Evolutionary conservation across 805 yeast genomes (phyloP), one percentile per base, ranked within the genome.

Genomic region (Danielozyma ontarioensis): DNA sequence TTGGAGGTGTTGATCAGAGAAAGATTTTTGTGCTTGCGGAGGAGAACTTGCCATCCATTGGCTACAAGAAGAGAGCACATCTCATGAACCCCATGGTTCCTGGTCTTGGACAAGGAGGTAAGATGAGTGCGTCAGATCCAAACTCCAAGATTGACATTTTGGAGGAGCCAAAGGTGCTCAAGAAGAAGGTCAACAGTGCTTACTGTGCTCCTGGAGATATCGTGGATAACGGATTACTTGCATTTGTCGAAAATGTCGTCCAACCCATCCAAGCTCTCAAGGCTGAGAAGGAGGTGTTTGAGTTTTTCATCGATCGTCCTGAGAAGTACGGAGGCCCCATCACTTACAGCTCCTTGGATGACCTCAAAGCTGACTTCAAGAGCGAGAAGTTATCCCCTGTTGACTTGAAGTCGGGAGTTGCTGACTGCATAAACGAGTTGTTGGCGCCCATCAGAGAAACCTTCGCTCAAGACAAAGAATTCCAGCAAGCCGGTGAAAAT

Each of bases 51-150:
- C 89, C 80, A 27, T 55, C 77, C 32, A 52, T 93, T 36, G 97
- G 97, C 27, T 93, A 90, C 80, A 86, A 84, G 66, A 93, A 93
- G 73, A 82, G 99, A 59, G 98, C 95, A 19, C 99, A 93, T 66
- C 72, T 93, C 56, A 93, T 93, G 99, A 93, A 93, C 68, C 90
- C 88, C 35, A 90, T 93, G 97, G 96, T 94, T 29, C 98, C 98
- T 31, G 97, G 98, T 34, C 76, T 93, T 50, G 79, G 83, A 21
- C 96, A 89, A 64, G 97, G 97, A 50, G 98, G 94, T 52, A 93
- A 93, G 59, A 93, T 93, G 99, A 86, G 96, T 50, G 96, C 98
- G 2, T 86, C 96, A 23, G 98, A 93, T 67, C 97, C 98, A 50
- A 93, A 88, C 71, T 89, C 97, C 36, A 93, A 93, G 66, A 88